Base-by-base conservation (phyloP, 163 green algal species). In the Scenedesmus sp. region DNA sequence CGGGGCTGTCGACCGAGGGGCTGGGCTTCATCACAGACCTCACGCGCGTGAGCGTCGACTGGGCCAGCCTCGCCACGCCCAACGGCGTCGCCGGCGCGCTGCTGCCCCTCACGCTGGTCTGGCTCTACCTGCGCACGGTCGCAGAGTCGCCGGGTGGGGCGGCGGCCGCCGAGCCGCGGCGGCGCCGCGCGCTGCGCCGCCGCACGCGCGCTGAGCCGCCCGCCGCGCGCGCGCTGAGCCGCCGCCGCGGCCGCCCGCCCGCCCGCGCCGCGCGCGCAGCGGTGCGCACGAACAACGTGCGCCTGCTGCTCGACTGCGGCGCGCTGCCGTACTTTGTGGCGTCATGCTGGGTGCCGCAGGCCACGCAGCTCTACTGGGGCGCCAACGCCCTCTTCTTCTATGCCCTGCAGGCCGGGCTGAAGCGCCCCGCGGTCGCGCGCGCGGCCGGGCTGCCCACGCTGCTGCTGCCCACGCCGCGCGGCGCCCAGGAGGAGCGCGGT, bases 1-100 rank as follows among this genome's bases (percentile, higher is more conserved):
- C 89, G 7, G 92, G 91, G 9, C 82, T 96, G 42, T 31, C 58
- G 11, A 53, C 20, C 10, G 90, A 91, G 57, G 93, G 93, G 14
- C 0, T 72, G 20, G 58, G 84, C 13, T 95, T 90, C 90, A 95
- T 95, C 66, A 42, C 71, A 4, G 90, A 97, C 85, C 84, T 97
- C 26, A 94, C 91, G 0, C 69, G 85, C 4, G 42, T 64, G 2
- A 29, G 64, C 24, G 75, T 75, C 31, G 45, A 50, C 24, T 47
- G 50, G 9, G 31, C 15, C 64, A 72, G 24, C 18, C 24, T 54
- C 31, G 18, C 5, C 2, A 63, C 33, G 26, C 64, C 64, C 4
- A 71, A 66, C 20, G 64, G 75, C 28, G 64, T 71, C 14, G 64
- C 64, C 34, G 75, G 75, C 39, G 44, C n/a, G 13, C 5, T 67